These are phyloP conservation scores for Proliferodiscus dingleyae DNA, from an alignment of 2,329 filamentous ascomycete genomes.

Conservation along the genomic window DNA sequence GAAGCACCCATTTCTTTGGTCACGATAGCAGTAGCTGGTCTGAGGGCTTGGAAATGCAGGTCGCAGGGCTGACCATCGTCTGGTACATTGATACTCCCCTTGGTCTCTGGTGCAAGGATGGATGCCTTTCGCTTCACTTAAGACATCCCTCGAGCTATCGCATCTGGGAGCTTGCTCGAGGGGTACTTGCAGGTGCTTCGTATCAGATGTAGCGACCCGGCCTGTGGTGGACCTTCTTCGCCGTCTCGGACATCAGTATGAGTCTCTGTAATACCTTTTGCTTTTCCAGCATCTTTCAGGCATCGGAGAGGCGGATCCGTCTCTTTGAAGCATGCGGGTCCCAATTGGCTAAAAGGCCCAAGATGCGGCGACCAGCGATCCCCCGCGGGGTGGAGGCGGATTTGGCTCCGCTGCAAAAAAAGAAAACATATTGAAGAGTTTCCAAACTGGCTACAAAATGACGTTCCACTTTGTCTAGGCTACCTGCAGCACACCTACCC, in stretches of 20 bases:
- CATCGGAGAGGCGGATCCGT: too few species aligned
- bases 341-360: too few species aligned
- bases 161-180: slow-evolving; percentile 23
- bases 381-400: slow-evolving; percentile 7
- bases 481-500: slow-evolving; percentile 19
- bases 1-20: slow-evolving; percentile 16
- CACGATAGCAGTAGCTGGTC: slow-evolving; percentile 18
- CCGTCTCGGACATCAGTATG: slow-evolving; percentile 16
- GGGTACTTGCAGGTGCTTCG: slow-evolving; percentile 15
- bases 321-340: too few species aligned
- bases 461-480: slow-evolving; percentile 13
- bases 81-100: slow-evolving; percentile 5
- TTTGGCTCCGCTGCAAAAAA: slow-evolving; percentile 19
- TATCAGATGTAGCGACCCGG: slow-evolving; percentile 28
- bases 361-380: slow-evolving; percentile 2
- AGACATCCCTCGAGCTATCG: slow-evolving; percentile 10
- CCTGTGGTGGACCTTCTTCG: slow-evolving; percentile 27
- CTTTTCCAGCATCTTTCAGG: slow-evolving; percentile 8
- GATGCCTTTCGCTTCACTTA: slow-evolving; percentile 17
- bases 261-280: slow-evolving; percentile 19
- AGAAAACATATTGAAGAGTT: slow-evolving; percentile 15
- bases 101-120: slow-evolving; percentile 14
- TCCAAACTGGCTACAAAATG: neutral
- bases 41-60: slow-evolving; percentile 20
- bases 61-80: slow-evolving; percentile 24